Evolutionary conservation across 257 asterid genomes (phyloP).

Genomic region (Penstemon newberryi): DNA sequence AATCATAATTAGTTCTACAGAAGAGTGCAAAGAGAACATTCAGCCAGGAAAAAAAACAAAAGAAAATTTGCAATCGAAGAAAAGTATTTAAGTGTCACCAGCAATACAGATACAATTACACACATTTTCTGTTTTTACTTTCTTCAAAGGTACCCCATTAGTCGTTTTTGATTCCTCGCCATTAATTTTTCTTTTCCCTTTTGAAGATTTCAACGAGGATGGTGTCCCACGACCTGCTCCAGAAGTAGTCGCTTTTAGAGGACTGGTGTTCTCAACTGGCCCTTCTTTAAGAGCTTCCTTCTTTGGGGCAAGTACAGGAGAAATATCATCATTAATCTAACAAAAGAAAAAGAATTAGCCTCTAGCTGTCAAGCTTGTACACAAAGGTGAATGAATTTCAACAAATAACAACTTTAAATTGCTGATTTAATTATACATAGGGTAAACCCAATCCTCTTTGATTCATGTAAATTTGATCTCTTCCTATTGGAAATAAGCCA

Average conservation of each 20-base stretch:
- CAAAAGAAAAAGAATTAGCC: constrained; percentile 19
- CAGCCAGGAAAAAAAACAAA: background rate
- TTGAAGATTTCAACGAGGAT: constrained; percentile 62
- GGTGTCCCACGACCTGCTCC: constrained; percentile 70
- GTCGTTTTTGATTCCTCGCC: constrained; percentile 76
- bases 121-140: constrained; percentile 79
- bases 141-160: constrained; percentile 67
- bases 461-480: too few relatives aligned
- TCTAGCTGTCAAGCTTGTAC: too few relatives aligned
- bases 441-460: too few relatives aligned
- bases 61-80: background rate
- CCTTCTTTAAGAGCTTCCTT: constrained; percentile 85
- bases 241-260: constrained; percentile 55
- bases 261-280: constrained; percentile 64
- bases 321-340: constrained; percentile 70
- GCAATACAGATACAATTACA: constrained; percentile 22
- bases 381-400: too few relatives aligned
- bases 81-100: background rate
- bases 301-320: constrained; percentile 84
- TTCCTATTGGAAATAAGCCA: too few relatives aligned
- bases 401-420: too few relatives aligned
- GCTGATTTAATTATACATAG: too few relatives aligned
- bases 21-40: background rate
- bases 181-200: constrained; percentile 72
- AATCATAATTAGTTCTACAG: background rate